Evolutionary conservation across 805 yeast species (phyloP), one percentile per base, ranked within the genome.

Genomic region (Myxozyma sirexii): DNA sequence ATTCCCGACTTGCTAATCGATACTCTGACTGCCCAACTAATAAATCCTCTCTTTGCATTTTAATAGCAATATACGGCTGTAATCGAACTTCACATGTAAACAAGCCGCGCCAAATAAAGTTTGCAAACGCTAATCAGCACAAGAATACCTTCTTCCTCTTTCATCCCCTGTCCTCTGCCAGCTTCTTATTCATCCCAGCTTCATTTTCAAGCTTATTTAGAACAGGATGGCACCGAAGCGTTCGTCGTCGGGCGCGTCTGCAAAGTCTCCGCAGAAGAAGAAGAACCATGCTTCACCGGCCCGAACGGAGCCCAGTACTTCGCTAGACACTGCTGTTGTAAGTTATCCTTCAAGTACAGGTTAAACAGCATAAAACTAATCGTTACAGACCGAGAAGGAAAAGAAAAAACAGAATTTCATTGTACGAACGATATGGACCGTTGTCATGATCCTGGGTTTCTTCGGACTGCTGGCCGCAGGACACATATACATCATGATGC

Each of bases 381-480:
- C 17, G 15, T 19, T 6, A 26, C 46, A 64, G 67, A 76, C 76
- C 63, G 86, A 83, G 63, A 72, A 69, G 42, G 88, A 84, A 65
- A 82, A 82, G 76, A 89, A 89, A 76, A 86, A 85, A 67, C 92
- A 86, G 75, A 87, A 92, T 44, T 91, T 94, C 70, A 72, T 91
- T 48, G 89, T 91, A 26, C 84, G 99, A 67, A 86, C 98, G 2
- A 78, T 88, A 49, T 94, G 98, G 98, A 88, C 97, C 0, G 74
- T 94, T 68, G 90, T 94, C 17, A 92, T 94, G 97, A 86, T 94
- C 61, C 74, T 79, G 17, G 84, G 84, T 4, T 87, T 91, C 74
- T 83, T 90, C 62, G 75, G 81, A 39, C 79, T 88, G 26, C 76
- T 92, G 49, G 85, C 88, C 29, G 82, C 92, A 8, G 99, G 99